phyloP scores from a whole-genome alignment of 768 basidiomycete species.

The Lentinula lateritia region DNA sequence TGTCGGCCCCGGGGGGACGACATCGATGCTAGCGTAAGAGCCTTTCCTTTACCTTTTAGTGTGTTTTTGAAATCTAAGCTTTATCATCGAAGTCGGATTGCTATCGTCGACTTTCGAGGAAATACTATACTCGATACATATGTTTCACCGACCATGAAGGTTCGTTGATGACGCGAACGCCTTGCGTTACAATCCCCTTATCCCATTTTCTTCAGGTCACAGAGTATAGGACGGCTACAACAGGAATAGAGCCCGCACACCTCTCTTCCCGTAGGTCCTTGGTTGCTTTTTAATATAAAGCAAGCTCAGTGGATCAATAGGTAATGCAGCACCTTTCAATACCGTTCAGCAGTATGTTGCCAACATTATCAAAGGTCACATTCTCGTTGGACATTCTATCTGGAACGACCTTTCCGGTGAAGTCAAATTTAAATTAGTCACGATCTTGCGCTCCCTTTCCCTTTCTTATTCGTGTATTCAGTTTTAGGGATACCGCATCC shows the following conservation, averaged over 20 bases:
- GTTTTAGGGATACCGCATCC: conserved; percentile 80
- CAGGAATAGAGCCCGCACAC: conserved; percentile 41
- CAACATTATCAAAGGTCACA: conserved; percentile 60
- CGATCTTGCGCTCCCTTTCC: conserved; percentile 7
- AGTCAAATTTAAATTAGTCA: conserved; percentile 7
- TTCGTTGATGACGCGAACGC: conserved; percentile 11
- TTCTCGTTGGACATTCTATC: conserved; percentile 70
- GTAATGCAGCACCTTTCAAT: conserved; percentile 48
- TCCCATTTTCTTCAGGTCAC: conserved; percentile 40
- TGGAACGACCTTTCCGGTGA: conserved; percentile 80
- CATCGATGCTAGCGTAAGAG: conserved; percentile 75
- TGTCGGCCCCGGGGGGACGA: conserved; percentile 75
- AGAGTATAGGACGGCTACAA: conserved; percentile 67
- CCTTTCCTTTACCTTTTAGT: conserved; percentile 4
- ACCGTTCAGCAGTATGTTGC: conserved; percentile 65
- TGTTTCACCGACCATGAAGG: conserved; percentile 56
- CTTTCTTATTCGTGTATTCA: conserved; percentile 19
- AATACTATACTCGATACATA: conserved; percentile 53
- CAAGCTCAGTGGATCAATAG: conserved; percentile 21
- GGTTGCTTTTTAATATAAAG: background rate
- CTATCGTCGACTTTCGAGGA: conserved; percentile 56
- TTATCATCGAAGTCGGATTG: conserved; percentile 31
- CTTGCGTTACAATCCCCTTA: no score
- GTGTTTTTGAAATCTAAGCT: conserved; percentile 5
- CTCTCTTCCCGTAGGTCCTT: conserved; percentile 31